These are phyloP conservation scores for Bimuria novae-zelandiae DNA, from an alignment of 2,329 filamentous ascomycete genomes.

Conservation along the genomic window DNA sequence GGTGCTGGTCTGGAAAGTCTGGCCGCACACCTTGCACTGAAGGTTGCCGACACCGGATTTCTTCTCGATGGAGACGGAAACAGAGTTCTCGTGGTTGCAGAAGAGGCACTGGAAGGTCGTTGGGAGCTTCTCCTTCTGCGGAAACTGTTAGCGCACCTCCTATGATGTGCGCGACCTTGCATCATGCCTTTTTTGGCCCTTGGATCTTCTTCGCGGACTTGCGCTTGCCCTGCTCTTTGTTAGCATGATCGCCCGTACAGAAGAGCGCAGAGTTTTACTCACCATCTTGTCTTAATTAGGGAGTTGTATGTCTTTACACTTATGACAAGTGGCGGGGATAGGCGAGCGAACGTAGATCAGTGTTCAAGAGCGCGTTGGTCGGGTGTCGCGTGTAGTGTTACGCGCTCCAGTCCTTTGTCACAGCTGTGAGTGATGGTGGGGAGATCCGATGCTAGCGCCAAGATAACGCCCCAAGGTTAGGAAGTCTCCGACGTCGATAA, in stretches of 20 bases:
- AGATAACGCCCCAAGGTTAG: conserved; percentile 9
- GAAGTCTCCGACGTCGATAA: conserved; percentile 34
- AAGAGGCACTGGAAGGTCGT: conserved; percentile 96
- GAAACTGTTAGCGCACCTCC: conserved; percentile 17
- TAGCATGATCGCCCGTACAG: conserved; percentile 26
- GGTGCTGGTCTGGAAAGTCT: conserved; percentile 89
- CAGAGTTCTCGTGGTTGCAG: conserved; percentile 95
- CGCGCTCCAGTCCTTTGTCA: not conserved
- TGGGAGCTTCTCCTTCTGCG: conserved; percentile 66
- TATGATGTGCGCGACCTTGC: conserved; percentile 5
- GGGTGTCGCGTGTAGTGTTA: conserved; percentile 3
- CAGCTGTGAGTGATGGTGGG: conserved; percentile 9
- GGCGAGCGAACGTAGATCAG: not conserved
- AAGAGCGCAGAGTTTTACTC: too few species aligned
- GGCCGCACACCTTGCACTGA: conserved; percentile 89
- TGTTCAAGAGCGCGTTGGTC: not conserved
- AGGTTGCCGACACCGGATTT: conserved; percentile 85
- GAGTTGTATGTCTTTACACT: too few species aligned
- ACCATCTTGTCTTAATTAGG: too few species aligned
- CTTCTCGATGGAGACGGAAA: conserved; percentile 90
- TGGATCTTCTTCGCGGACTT: conserved; percentile 82
- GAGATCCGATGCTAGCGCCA: conserved; percentile 20
- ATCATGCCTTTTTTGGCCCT: conserved; percentile 76
- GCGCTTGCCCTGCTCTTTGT: conserved; percentile 72
- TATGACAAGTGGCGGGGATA: not conserved